A percentile compares a stretch with the other conserved stretches of the same genome.
These are phyloP conservation scores for Peniophora sp. DNA, from an alignment of 1,284 basidiomycete genomes.

Conservation along the genomic window DNA sequence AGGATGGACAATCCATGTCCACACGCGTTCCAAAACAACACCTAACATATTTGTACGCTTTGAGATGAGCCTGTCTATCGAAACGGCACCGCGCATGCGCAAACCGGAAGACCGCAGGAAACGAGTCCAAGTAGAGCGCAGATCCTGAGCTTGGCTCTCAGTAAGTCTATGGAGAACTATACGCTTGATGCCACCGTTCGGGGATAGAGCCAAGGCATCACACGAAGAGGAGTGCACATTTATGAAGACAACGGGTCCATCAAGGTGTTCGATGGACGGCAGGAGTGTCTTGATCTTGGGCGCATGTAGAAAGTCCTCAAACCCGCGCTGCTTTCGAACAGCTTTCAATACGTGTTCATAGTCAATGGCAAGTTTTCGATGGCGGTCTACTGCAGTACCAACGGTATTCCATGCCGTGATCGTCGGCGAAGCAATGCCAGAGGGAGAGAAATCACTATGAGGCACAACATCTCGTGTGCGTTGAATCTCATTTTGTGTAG, in stretches of 20 bases:
- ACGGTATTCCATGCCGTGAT: too few species aligned
- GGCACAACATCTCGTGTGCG: too few species aligned
- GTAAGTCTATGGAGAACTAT: constrained; percentile 16
- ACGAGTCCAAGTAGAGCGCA: background rate
- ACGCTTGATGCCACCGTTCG: background rate
- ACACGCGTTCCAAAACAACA: background rate
- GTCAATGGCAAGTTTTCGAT: background rate
- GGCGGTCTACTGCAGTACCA: background rate
- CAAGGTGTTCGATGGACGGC: background rate
- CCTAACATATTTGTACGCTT: background rate
- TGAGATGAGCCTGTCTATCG: background rate
- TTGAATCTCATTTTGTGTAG: too few species aligned
- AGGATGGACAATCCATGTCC: background rate
- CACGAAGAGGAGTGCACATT: too few species aligned
- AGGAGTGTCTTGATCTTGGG: background rate
- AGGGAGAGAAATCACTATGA: too few species aligned
- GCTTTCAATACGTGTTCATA: background rate
- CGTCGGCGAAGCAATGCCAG: too few species aligned
- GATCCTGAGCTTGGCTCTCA: constrained; percentile 7
- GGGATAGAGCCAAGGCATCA: too few species aligned
- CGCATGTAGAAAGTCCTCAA: constrained; percentile 5
- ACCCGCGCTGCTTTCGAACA: constrained; percentile 5
- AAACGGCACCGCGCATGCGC: background rate
- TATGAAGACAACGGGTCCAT: background rate
- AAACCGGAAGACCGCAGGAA: background rate